Evolutionary conservation across 2,329 filamentous ascomycete genomes (phyloP).

Genomic region (Exophiala bonariae): DNA sequence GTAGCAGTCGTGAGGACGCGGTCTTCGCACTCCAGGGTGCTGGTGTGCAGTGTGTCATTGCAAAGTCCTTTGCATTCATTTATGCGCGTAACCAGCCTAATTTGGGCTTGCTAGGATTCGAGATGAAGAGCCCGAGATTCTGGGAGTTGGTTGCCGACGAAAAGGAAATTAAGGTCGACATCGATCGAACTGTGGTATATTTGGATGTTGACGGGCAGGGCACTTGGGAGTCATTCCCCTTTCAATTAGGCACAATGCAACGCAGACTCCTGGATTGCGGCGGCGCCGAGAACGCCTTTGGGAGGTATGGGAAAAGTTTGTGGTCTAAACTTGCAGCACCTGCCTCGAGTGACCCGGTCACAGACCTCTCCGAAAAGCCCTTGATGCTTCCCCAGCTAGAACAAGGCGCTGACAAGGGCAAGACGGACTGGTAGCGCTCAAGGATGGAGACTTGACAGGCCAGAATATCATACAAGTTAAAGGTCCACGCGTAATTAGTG

Average conservation of each 20-base stretch:
- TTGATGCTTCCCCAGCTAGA: no score
- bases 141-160: not conserved
- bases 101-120: slow-evolving; percentile 42
- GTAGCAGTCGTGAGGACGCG: slow-evolving; percentile 47
- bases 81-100: slow-evolving; percentile 48
- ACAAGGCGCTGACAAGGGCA: no score
- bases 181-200: not conserved
- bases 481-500: no score
- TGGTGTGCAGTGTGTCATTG: slow-evolving; percentile 47
- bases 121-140: not conserved
- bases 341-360: no score
- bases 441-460: no score
- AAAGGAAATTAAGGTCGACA: not conserved
- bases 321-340: not conserved
- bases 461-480: no score
- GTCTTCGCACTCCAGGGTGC: slow-evolving; percentile 39
- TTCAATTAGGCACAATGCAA: not conserved
- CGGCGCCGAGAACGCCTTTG: not conserved
- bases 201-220: not conserved
- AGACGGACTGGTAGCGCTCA: no score
- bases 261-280: not conserved
- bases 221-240: not conserved
- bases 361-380: no score
- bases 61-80: slow-evolving; percentile 48
- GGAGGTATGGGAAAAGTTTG: not conserved